phyloP scores from a whole-genome alignment of 1,139 yeast species.

The Yamadazyma membranifaciens region DNA sequence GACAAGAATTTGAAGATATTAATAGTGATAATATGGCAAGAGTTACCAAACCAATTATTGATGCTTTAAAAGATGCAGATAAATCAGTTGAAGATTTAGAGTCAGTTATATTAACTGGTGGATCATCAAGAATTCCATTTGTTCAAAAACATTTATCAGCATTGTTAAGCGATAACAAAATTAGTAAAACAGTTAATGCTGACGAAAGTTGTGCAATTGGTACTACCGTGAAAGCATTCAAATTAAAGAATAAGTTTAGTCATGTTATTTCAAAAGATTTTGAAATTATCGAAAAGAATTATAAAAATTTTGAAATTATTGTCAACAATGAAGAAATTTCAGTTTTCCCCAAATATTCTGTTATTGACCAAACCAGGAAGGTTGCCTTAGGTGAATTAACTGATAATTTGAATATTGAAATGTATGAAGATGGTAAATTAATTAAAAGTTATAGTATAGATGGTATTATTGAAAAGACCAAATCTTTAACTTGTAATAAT shows the following conservation, averaged over 20 bases:
- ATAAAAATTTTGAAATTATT: constrained; percentile 38
- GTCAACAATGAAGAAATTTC: constrained; percentile 28
- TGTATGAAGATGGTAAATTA: constrained; percentile 56
- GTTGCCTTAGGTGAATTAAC: constrained; percentile 33
- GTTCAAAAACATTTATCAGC: constrained; percentile 60
- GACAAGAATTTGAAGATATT: constrained; percentile 74
- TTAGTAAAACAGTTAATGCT: constrained; percentile 90
- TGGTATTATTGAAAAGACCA: constrained; percentile 32
- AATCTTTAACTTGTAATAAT: constrained; percentile 45
- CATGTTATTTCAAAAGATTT: constrained; percentile 62
- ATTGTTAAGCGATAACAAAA: constrained; percentile 56
- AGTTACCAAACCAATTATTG: constrained; percentile 53
- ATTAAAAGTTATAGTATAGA: constrained; percentile 37
- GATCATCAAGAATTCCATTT: constrained; percentile 87
- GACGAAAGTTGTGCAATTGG: constrained; percentile 96
- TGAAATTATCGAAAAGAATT: constrained; percentile 56
- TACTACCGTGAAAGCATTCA: constrained; percentile 76
- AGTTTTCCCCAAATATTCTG: constrained; percentile 45
- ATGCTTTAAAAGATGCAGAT: constrained; percentile 43
- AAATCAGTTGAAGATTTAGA: constrained; percentile 40
- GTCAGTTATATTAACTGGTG: constrained; percentile 85
- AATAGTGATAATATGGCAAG: constrained; percentile 44
- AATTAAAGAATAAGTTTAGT: constrained; percentile 42
- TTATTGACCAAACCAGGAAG: constrained; percentile 24
- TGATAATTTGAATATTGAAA: constrained; percentile 37